Evolutionary conservation across 1,139 yeast genomes (phyloP).

Genomic region (Suhomyces choctaworum): DNA sequence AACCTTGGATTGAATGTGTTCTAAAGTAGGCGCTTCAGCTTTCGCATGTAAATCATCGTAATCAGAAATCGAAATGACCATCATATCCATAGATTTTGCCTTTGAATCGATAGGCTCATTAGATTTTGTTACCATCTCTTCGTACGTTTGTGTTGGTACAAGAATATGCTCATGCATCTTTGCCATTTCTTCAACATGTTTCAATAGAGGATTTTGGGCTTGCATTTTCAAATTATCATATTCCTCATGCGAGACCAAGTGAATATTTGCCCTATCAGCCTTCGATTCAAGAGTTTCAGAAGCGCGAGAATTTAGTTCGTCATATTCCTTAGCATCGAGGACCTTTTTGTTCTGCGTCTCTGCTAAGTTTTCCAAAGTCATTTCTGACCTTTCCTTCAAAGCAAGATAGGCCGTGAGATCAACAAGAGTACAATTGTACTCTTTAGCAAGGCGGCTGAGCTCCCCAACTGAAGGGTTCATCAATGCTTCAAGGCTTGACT

Average conservation of each 20-base stretch:
- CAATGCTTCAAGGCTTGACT: conserved; percentile 18
- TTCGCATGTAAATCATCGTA: conserved; percentile 12
- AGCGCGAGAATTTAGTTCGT: conserved; percentile 8
- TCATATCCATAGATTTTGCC: conserved; percentile 16
- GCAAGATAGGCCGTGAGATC: conserved; percentile 13
- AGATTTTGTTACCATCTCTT: conserved; percentile 14
- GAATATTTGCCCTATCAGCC: conserved; percentile 19
- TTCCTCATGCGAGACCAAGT: conserved; percentile 11
- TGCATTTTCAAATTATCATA: conserved; percentile 9
- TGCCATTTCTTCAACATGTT: conserved; percentile 15
- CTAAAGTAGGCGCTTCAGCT: conserved; percentile 22
- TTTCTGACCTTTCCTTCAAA: conserved; percentile 15
- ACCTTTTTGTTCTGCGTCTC: conserved; percentile 16
- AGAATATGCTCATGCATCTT: conserved; percentile 17
- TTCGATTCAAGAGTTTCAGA: conserved; percentile 23
- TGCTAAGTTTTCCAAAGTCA: conserved; percentile 18
- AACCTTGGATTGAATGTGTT: conserved; percentile 23
- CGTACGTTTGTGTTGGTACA: conserved; percentile 14
- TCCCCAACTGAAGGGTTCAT: conserved; percentile 14
- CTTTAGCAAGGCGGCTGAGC: conserved; percentile 13
- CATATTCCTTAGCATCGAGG: conserved; percentile 17
- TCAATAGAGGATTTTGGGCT: conserved; percentile 18
- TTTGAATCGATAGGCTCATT: conserved; percentile 17
- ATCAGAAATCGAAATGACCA: conserved; percentile 17
- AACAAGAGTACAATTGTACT: conserved; percentile 18